Conservation (phyloP, 2,329 filamentous ascomycete species). For the Botrytis squamosa region DNA sequence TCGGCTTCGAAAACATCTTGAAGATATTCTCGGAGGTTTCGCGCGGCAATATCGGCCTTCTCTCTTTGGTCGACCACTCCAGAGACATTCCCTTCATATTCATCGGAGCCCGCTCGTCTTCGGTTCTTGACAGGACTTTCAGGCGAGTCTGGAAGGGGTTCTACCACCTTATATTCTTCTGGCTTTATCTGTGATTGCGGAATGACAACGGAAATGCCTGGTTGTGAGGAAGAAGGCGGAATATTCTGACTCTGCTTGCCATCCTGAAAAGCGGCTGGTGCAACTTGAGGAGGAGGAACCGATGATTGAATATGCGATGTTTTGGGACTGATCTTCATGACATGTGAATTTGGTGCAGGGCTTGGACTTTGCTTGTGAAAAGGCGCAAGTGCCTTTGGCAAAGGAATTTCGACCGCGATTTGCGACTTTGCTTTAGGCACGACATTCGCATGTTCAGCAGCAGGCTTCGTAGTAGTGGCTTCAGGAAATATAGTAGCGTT, state of each 20-base stretch:
- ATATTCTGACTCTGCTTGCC: background rate
- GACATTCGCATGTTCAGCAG: conserved; percentile 27
- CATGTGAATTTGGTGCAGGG: background rate
- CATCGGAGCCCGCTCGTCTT: conserved; percentile 51
- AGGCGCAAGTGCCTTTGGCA: background rate
- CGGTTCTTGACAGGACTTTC: conserved; percentile 45
- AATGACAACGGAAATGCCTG: conserved; percentile 34
- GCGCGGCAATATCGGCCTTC: conserved; percentile 71
- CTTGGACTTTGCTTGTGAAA: background rate
- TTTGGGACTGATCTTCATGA: background rate
- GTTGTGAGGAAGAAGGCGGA: conserved; percentile 21
- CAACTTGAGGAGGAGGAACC: background rate
- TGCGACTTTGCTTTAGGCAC: conserved; percentile 42
- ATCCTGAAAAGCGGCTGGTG: background rate
- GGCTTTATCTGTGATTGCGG: conserved; percentile 32
- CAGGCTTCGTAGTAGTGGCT: conserved; percentile 17
- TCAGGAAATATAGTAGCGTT: conserved; percentile 19
- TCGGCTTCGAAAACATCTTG: conserved; percentile 75
- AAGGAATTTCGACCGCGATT: conserved; percentile 34
- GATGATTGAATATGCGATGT: background rate
- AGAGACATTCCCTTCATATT: conserved; percentile 56
- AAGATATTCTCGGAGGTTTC: conserved; percentile 68
- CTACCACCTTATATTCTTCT: conserved; percentile 35
- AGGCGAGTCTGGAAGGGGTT: conserved; percentile 35
- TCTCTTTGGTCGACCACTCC: conserved; percentile 76